Conservation (phyloP, 306 rosid species). For the Lathyrus aphaca region DNA sequence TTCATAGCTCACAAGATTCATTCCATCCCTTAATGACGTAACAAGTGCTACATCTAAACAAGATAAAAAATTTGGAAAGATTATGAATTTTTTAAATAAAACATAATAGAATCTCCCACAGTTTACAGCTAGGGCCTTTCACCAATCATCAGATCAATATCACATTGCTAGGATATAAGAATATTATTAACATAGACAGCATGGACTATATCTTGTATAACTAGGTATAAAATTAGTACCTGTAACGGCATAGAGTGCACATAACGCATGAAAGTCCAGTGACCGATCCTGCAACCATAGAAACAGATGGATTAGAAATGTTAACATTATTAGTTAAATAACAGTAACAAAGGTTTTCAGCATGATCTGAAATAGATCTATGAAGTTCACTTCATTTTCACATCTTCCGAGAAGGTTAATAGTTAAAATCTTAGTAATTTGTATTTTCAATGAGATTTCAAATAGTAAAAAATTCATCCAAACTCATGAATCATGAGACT, state of each 20-base stretch:
- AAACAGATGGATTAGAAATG: conserved; percentile 48
- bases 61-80: conserved; percentile 25
- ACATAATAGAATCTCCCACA: conserved; percentile 8
- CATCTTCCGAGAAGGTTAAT: conserved; percentile 15
- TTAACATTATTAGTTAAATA: conserved; percentile 34
- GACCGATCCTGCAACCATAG: conserved; percentile 85
- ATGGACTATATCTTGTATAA: conserved; percentile 32
- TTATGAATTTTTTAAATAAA: not conserved
- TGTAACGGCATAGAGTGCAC: conserved; percentile 93
- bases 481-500: not conserved
- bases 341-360: not conserved
- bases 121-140: conserved; percentile 26
- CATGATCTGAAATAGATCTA: conserved; percentile 11
- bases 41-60: conserved; percentile 89
- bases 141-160: conserved; percentile 17
- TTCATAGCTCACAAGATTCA: conserved; percentile 99
- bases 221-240: conserved; percentile 66
- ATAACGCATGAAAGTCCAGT: conserved; percentile 95
- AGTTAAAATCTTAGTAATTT: not conserved
- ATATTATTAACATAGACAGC: not conserved
- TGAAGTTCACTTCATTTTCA: conserved; percentile 19
- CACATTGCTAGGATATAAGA: conserved; percentile 15
- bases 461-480: not conserved
- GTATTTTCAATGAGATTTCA: conserved; percentile 6
- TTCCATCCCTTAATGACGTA: conserved; percentile 96